Evolutionary conservation across 1,284 basidiomycete species (phyloP), one percentile per base, ranked within the genome.

Genomic region (Taiwanofungus camphoratus): DNA sequence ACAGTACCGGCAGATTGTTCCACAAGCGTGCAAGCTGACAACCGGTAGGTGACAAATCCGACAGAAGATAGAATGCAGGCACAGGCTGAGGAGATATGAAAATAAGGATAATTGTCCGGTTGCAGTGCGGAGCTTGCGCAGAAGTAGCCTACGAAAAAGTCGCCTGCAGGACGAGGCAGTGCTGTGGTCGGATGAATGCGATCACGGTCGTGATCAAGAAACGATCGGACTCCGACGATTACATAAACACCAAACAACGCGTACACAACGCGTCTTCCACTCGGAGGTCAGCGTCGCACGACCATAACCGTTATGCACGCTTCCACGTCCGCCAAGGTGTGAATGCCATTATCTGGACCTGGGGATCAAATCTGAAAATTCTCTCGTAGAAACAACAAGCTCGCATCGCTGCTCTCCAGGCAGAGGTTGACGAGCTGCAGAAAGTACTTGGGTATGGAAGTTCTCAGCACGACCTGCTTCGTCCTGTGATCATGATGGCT

Each of bases 371-470:
- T 31, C 5, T 30, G 5, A 39, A 36, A 22, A 4, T 16, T 37
- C 9, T 3, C n/a, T 26, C 8, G 38, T 22, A 82, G 77, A 74
- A 73, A 50, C 77, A 79, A 52, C 69, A 78, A 52, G 72, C 70
- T 31, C 73, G 74, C 29, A 60, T 74, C 38, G 60, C 64, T 3
- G 68, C 69, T 4, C 68, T 85, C 9, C 66, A 82, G 48, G 63
- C 63, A 2, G 78, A 84, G 53, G 68, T 79, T 18, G 65, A 69
- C 15, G 60, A 59, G 12, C 60, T 83, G 9, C 73, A 83, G 55
- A 56, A 59, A 27, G 59, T 58, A 44, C 67, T 85, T 4, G 81
- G 81, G 83, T 80, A 57, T 48, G 66, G 41, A 12, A 19, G 16
- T 26, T 8, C 34, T 22, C 33, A 20, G 15, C 18, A 20, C 1